Conservation (phyloP, 2,329 filamentous ascomycete species). For the Trichophaea hybrida region DNA sequence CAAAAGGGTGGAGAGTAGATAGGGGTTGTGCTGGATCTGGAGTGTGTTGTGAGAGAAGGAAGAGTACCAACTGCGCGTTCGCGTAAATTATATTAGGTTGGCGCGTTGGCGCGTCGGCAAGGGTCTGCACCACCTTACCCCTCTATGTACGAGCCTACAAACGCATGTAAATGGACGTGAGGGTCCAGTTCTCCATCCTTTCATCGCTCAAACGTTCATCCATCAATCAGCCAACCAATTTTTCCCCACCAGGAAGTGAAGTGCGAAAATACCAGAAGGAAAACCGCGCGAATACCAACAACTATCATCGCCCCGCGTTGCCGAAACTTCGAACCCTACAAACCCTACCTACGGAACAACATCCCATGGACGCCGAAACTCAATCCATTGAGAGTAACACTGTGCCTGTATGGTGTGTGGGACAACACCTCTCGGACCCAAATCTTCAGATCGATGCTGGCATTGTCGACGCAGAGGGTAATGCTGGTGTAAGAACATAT, state of each 20-base stretch:
- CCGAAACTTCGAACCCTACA: not conserved
- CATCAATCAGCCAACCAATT: too few species aligned
- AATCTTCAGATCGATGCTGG: slow-evolving; percentile 11
- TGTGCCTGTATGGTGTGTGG: slow-evolving; percentile 17
- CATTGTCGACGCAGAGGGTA: slow-evolving; percentile 13
- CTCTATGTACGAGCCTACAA: too few species aligned
- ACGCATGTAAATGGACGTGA: too few species aligned
- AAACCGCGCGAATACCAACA: too few species aligned
- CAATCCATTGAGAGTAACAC: not conserved
- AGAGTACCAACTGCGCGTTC: not conserved
- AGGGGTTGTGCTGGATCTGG: slow-evolving; percentile 6
- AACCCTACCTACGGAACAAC: not conserved
- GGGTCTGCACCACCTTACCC: too few species aligned
- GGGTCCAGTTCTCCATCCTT: too few species aligned
- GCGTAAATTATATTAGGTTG: too few species aligned
- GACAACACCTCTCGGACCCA: slow-evolving; percentile 18
- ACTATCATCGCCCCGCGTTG: too few species aligned
- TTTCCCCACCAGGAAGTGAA: too few species aligned
- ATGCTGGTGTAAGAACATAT: slow-evolving; percentile 13
- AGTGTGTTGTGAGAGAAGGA: not conserved
- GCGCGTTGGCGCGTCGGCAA: too few species aligned
- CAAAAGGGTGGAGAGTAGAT: slow-evolving; percentile 14
- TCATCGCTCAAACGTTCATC: too few species aligned
- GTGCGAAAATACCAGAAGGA: too few species aligned
- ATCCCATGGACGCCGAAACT: not conserved